phyloP scores from a whole-genome alignment of 1,284 basidiomycete species.

The Microbotryomycetes sp. region DNA sequence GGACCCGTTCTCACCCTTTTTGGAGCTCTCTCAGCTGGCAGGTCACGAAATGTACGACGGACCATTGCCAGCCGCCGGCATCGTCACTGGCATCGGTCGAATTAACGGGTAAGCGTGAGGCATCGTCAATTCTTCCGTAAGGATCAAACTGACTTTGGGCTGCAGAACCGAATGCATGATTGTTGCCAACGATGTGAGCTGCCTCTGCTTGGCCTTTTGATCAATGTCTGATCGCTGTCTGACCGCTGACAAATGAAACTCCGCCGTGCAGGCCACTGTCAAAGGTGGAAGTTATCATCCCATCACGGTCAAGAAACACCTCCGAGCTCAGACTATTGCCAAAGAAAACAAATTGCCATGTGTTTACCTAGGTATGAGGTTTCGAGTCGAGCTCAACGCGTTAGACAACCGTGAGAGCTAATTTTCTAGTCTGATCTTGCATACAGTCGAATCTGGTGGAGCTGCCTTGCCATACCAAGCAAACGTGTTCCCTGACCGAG shows the following conservation, averaged over 20 bases:
- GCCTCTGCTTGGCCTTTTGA: slow-evolving; percentile 53
- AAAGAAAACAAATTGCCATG: slow-evolving; percentile 83
- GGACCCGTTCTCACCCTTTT: slow-evolving; percentile 80
- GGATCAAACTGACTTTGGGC: background rate
- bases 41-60: slow-evolving; percentile 82
- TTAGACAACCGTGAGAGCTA: background rate
- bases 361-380: slow-evolving; percentile 89
- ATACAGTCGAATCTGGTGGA: slow-evolving; percentile 80
- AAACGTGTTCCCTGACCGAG: slow-evolving; percentile 77
- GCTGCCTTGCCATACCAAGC: slow-evolving; percentile 89
- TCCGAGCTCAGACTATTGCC: slow-evolving; percentile 88
- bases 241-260: background rate
- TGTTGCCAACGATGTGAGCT: slow-evolving; percentile 87
- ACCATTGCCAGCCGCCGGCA: slow-evolving; percentile 75
- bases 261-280: slow-evolving; percentile 56
- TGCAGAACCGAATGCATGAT: slow-evolving; percentile 67
- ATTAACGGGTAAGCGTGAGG: slow-evolving; percentile 44
- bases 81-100: slow-evolving; percentile 80
- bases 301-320: slow-evolving; percentile 89
- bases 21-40: slow-evolving; percentile 79
- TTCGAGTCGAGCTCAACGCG: slow-evolving; percentile 35
- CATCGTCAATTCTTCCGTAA: background rate
- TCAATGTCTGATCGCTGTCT: background rate
- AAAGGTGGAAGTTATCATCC: slow-evolving; percentile 93
- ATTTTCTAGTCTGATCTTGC: background rate